phyloP scores from a whole-genome alignment of 495 filamentous ascomycete species.

The Daldinia concentrica region DNA sequence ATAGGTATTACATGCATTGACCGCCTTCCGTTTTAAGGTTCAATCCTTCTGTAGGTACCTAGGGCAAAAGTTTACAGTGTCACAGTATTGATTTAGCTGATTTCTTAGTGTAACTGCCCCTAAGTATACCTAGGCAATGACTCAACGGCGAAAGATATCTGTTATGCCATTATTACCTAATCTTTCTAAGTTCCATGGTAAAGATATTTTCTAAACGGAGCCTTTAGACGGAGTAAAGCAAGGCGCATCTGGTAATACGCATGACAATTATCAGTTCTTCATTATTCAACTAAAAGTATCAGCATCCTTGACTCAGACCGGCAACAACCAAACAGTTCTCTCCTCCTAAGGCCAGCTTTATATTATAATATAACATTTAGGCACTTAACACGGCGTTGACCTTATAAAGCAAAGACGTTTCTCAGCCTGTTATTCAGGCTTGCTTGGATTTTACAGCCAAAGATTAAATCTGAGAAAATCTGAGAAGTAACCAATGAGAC shows the following conservation, averaged over 20 bases:
- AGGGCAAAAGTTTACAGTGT: not conserved
- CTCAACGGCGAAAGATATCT: not conserved
- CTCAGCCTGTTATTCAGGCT: not conserved
- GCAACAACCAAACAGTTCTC: not conserved
- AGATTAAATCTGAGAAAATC: no score
- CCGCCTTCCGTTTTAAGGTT: slow-evolving; percentile 17
- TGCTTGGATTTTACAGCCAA: not conserved
- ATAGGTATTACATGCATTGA: not conserved
- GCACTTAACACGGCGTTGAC: not conserved
- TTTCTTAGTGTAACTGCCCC: not conserved
- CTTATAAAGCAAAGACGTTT: not conserved
- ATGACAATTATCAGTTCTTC: no score
- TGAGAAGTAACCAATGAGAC: not conserved
- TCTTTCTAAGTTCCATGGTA: not conserved
- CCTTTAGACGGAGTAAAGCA: no score
- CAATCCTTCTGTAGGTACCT: no score
- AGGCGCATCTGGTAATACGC: no score
- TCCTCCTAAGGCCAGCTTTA: not conserved
- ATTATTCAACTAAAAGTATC: no score
- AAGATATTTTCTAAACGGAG: not conserved
- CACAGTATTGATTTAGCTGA: not conserved
- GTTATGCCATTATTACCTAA: slow-evolving; percentile 7
- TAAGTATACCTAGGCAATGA: not conserved
- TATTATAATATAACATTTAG: not conserved
- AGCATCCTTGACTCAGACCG: not conserved